Evolutionary conservation across 805 yeast species (phyloP), one percentile per base, ranked within the genome.

Genomic region (Cyberlindnera maclurae): DNA sequence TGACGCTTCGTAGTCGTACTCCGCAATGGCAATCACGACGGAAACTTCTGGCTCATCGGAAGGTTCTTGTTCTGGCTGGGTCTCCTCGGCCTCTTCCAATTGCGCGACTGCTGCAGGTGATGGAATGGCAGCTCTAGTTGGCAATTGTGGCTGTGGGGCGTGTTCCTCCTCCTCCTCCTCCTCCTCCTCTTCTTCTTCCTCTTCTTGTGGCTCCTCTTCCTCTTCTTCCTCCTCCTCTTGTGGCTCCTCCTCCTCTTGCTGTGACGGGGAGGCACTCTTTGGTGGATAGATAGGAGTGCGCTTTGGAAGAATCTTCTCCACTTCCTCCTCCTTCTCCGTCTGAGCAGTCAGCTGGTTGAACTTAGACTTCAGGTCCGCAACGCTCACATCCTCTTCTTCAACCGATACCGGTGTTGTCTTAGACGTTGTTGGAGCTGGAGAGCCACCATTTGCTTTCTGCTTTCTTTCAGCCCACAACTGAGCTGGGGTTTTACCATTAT

Each of bases 381-480:
- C 63, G 33, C 54, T 53, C 15, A 40, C 47, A 15, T 47, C 44
- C 7, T 46, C 54, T 12, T 60, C 52, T 30, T 58, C 63, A 4
- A 51, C 63, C 26, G 59, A 61, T 12, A 59, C 49, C 18, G 60
- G 59, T 18, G 49, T 33, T 26, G 44, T 38, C 17, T 46, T 17
- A 17, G 44, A 15, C 4, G 50, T 37, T 12, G 52, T 50, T 24
- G 59, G 50, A 11, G 57, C 24, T 5, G 53, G 33, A 15, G 40
- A n/a, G 12, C 50, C 41, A 24, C 52, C 60, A 29, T 55, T 46
- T 12, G 54, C 46, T 36, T 54, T 73, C 51, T 67, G 76, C 57
- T 79, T 71, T 34, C 87, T 95, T 55, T 81, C 96, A 17, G 96
- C 97, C 97, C 97, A 88, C 22, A 85, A 53, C 64, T 88, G 96